Base-by-base conservation (phyloP, 2,329 filamentous ascomycete genomes). In the Ceratocystis alfenasii region DNA sequence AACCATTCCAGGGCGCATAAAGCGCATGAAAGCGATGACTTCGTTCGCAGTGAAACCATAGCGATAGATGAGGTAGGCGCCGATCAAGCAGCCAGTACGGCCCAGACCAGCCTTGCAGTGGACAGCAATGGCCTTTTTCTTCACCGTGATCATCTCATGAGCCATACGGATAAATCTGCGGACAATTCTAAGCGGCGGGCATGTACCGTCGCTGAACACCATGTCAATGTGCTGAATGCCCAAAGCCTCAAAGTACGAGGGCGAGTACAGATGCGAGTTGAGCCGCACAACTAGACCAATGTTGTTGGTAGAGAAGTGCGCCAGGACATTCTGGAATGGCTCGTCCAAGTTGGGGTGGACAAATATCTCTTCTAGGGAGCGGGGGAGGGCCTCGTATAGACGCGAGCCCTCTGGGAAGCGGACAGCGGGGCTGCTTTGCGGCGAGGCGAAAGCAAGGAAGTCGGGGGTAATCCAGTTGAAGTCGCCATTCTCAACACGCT, bases 131-230 rank as follows among this genome's bases (percentile, higher is more conserved):
- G 87, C 89, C 81, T 91, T 92, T 77, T 92, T 90, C 78, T 88
- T 89, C 63, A 92, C 82, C 0, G 87, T 92, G 73, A 99, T 99
- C 76, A 88, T 96, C 74, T 95, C 89, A 73, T 97, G 94, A 0
- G 94, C 92, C 67, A 99, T 81, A 70, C 90, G 90, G 75, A 99
- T 93, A 74, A 99, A 99, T 74, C 92, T 92, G 70, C 90, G 86
- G 33, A 99, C 94, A n/a, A 92, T 87, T 20, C 84, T 84, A 64
- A 99, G 79, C 1, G 90, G 86, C 25, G 94, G 94, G 75, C 94
- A 99, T 3, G 94, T 99, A 69, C 94, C 94, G 72, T 99, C 94
- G 72, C 97, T 94, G 73, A 99, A 99, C 72, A 99, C 97, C 94
- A 99, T 99, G 77, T 99, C 94, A 50, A 97, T 81, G 74, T 99